phyloP scores from a whole-genome alignment of 441 rosid species.

The Flueggea neowawraea region DNA sequence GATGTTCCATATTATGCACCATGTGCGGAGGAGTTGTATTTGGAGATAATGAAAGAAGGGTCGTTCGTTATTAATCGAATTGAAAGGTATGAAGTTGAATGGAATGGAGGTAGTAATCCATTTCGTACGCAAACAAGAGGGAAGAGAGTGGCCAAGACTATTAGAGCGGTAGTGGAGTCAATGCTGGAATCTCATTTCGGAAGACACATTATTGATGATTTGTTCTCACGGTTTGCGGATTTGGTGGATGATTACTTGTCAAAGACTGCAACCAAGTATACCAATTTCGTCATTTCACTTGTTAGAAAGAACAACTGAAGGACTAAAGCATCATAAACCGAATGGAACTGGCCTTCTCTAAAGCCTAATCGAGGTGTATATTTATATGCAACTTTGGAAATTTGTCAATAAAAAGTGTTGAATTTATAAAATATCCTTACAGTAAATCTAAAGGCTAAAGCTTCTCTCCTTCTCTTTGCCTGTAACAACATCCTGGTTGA shows the following conservation, averaged over 20 bases:
- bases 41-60: constrained; percentile 35
- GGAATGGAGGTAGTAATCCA: constrained; percentile 37
- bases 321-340: no score
- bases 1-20: constrained; percentile 50
- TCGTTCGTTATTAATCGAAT: constrained; percentile 32
- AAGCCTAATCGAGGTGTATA: no score
- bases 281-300: constrained; percentile 33
- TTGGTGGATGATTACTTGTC: constrained; percentile 29
- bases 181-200: constrained; percentile 49
- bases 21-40: constrained; percentile 28
- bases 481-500: no score
- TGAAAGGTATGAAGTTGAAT: constrained; percentile 31
- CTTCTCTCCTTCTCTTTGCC: no score
- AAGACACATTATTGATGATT: constrained; percentile 24
- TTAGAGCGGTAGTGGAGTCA: constrained; percentile 52
- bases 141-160: constrained; percentile 30
- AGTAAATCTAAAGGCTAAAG: no score
- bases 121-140: constrained; percentile 14
- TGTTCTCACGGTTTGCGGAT: constrained; percentile 30
- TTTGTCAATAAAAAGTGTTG: no score
- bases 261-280: constrained; percentile 17
- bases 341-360: no score
- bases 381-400: no score
- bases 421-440: no score
- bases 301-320: constrained; percentile 15